phyloP scores from a whole-genome alignment of 1,284 basidiomycete species.

The Ustilago bromivora region DNA sequence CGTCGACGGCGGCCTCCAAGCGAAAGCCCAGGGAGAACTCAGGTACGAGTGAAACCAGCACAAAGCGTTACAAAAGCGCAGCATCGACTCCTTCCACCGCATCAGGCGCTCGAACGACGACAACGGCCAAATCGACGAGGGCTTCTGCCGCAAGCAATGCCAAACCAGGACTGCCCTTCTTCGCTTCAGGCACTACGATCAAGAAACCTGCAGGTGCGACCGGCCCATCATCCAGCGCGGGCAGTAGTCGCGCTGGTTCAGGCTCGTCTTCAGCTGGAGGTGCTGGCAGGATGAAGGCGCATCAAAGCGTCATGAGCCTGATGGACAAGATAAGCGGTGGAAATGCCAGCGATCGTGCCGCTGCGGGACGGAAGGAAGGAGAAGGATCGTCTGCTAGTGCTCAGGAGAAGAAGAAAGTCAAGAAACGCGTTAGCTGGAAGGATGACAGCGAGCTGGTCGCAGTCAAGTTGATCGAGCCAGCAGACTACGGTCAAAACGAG shows the following conservation, averaged over 20 bases:
- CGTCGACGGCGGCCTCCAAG: slow-evolving; percentile 14
- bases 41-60: slow-evolving; percentile 11
- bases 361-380: not conserved
- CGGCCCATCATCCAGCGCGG: not conserved
- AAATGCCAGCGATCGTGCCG: slow-evolving; percentile 17
- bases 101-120: not conserved
- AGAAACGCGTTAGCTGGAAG: slow-evolving; percentile 56
- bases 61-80: slow-evolving; percentile 37
- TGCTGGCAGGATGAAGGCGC: slow-evolving; percentile 10
- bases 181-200: slow-evolving; percentile 3
- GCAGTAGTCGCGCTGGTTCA: slow-evolving; percentile 1
- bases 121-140: slow-evolving; percentile 4
- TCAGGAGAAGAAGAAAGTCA: slow-evolving; percentile 30
- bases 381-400: slow-evolving; percentile 1
- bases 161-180: slow-evolving; percentile 32
- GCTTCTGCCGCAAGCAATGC: slow-evolving; percentile 11
- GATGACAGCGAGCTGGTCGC: slow-evolving; percentile 53
- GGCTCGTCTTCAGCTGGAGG: not conserved
- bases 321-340: slow-evolving; percentile 37
- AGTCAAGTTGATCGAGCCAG: slow-evolving; percentile 53
- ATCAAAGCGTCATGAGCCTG: slow-evolving; percentile 41
- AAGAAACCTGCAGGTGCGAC: slow-evolving; percentile 7
- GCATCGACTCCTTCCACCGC: slow-evolving; percentile 8
- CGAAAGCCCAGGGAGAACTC: slow-evolving; percentile 27
- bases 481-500: slow-evolving; percentile 51